A percentile compares a stretch with the other conserved stretches of the same genome.
Evolutionary conservation across 257 asterid species (phyloP).

Genomic region (Solanum corneliomulleri): DNA sequence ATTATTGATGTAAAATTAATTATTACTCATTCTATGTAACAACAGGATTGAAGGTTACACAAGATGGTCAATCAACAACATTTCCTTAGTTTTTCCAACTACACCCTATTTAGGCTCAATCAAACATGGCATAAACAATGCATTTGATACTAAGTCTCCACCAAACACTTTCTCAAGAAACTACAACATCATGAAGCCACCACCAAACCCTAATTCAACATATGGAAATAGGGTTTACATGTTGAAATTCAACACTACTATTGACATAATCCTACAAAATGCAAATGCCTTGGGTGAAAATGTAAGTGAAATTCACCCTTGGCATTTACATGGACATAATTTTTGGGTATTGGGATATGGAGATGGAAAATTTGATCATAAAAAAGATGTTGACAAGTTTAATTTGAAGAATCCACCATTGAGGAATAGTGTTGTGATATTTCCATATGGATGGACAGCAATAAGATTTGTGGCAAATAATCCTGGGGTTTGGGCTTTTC

Average conservation of each 20-base stretch:
- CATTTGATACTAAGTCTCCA: slow-evolving; percentile 33
- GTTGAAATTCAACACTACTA: slow-evolving; percentile 35
- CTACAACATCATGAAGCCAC: slow-evolving; percentile 45
- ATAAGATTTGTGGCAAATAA: slow-evolving; percentile 62
- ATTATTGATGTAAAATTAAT: not conserved
- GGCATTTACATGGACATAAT: slow-evolving; percentile 87
- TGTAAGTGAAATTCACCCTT: slow-evolving; percentile 75
- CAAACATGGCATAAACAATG: slow-evolving; percentile 12
- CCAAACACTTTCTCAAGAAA: slow-evolving; percentile 16
- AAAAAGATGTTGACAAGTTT: slow-evolving; percentile 25
- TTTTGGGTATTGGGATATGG: slow-evolving; percentile 79
- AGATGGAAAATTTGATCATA: slow-evolving; percentile 38
- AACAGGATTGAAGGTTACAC: slow-evolving; percentile 34
- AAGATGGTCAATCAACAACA: slow-evolving; percentile 73
- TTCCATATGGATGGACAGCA: slow-evolving; percentile 82
- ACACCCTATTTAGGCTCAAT: slow-evolving; percentile 72
- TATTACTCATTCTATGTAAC: not conserved
- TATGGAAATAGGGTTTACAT: slow-evolving; percentile 50
- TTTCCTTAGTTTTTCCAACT: slow-evolving; percentile 44
- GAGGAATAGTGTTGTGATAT: slow-evolving; percentile 53
- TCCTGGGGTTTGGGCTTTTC: slow-evolving; percentile 88
- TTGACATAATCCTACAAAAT: slow-evolving; percentile 68
- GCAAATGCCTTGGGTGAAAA: slow-evolving; percentile 44
- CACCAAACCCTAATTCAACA: slow-evolving; percentile 44
- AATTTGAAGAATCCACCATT: slow-evolving; percentile 61